A percentile compares a stretch with the other conserved stretches of the same genome.
phyloP scores from a whole-genome alignment of 2,329 filamentous ascomycete species.

The Penicillium sp. region DNA sequence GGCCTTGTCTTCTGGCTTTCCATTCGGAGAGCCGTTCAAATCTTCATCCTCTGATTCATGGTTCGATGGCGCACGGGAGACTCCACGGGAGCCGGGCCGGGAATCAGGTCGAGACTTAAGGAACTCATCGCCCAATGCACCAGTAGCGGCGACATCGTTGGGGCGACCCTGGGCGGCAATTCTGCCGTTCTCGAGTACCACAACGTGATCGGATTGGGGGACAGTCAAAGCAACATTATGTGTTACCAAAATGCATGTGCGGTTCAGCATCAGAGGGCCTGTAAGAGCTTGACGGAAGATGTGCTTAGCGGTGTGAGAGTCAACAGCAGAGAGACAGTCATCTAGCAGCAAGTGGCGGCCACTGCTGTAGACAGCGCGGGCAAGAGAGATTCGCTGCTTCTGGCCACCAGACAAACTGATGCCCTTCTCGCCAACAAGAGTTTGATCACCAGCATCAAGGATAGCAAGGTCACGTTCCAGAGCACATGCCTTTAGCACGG shows the following conservation, averaged over 20 bases:
- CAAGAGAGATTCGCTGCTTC: slow-evolving; percentile 92
- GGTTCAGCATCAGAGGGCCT: slow-evolving; percentile 75
- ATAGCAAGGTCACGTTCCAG: slow-evolving; percentile 86
- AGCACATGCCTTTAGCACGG: slow-evolving; percentile 84
- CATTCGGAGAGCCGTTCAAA: slow-evolving; percentile 40
- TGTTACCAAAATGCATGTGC: slow-evolving; percentile 90
- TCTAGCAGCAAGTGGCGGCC: slow-evolving; percentile 84
- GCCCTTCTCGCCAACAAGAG: slow-evolving; percentile 90
- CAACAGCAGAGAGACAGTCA: slow-evolving; percentile 90
- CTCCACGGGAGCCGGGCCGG: slow-evolving; percentile 58
- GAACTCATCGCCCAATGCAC: slow-evolving; percentile 77
- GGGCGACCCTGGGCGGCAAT: slow-evolving; percentile 68
- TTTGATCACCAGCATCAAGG: slow-evolving; percentile 83
- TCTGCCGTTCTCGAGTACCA: slow-evolving; percentile 79
- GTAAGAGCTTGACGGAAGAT: slow-evolving; percentile 90
- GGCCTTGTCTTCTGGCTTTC: slow-evolving; percentile 40
- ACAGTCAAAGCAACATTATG: slow-evolving; percentile 88
- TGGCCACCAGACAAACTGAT: slow-evolving; percentile 94
- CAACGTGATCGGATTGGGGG: slow-evolving; percentile 68
- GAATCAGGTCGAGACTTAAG: slow-evolving; percentile 66
- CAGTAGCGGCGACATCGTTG: slow-evolving; percentile 71
- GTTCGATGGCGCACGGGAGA: slow-evolving; percentile 70
- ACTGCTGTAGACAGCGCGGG: slow-evolving; percentile 93
- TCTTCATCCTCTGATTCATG: slow-evolving; percentile 48
- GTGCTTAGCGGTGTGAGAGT: slow-evolving; percentile 95